A percentile compares a stretch with the other conserved stretches of the same genome.
Conservation (phyloP, 192 early-diverging fungal species). For the Coemansia sp. region DNA sequence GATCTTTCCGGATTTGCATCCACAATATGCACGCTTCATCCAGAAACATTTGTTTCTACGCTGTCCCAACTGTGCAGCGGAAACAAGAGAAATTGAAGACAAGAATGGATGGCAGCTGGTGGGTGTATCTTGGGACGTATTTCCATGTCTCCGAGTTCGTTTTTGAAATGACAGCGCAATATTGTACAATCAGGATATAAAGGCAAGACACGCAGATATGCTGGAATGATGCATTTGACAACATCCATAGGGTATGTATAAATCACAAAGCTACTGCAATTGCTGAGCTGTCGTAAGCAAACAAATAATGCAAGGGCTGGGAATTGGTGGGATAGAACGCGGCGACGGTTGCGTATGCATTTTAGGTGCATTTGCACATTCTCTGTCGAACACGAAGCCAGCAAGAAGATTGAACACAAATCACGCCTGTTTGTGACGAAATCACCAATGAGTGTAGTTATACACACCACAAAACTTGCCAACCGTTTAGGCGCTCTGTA, state of each 20-base stretch:
- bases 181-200: background rate
- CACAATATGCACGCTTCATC: background rate
- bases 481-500: background rate
- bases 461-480: background rate
- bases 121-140: background rate
- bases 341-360: background rate
- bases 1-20: background rate
- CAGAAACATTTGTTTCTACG: background rate
- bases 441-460: background rate
- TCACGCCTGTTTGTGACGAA: background rate
- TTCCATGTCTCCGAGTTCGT: background rate
- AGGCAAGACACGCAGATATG: background rate
- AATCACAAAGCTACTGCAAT: background rate
- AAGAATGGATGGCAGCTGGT: background rate
- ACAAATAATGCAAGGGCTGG: background rate
- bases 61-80: too few species aligned
- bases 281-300: background rate
- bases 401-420: background rate
- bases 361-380: background rate
- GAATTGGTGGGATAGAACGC: background rate
- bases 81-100: background rate
- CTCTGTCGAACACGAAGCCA: background rate
- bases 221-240: background rate
- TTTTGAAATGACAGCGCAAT: background rate
- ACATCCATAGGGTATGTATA: background rate